A percentile compares a stretch with the other conserved stretches of the same genome.
phyloP scores from a whole-genome alignment of 2,329 filamentous ascomycete species.

The Neocucurbitaria cava region DNA sequence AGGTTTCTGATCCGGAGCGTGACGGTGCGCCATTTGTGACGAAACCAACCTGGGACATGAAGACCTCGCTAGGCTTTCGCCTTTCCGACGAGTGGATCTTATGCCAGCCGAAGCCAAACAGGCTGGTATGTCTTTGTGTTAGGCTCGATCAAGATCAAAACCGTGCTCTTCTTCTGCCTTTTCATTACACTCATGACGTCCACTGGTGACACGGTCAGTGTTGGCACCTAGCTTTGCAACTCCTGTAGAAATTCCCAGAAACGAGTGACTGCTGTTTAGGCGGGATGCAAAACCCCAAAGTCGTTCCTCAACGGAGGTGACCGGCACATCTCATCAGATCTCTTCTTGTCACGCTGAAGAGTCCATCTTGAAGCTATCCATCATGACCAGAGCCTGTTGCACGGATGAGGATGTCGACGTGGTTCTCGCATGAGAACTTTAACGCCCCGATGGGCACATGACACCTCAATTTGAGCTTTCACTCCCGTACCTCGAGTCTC shows the following conservation, averaged over 20 bases:
- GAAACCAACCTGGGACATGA: slow-evolving; percentile 38
- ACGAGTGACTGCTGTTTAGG: slow-evolving; percentile 12
- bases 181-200: slow-evolving; percentile 39
- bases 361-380: slow-evolving; percentile 62
- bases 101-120: slow-evolving; percentile 39
- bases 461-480: slow-evolving; percentile 61
- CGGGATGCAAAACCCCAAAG: slow-evolving; percentile 58
- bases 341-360: slow-evolving; percentile 53
- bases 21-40: slow-evolving; percentile 44
- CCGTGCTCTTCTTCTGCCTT: slow-evolving; percentile 48
- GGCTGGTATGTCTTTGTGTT: slow-evolving; percentile 55
- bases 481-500: slow-evolving; percentile 55
- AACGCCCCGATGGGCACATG: slow-evolving; percentile 75
- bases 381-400: slow-evolving; percentile 72
- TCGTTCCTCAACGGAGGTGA: slow-evolving; percentile 55
- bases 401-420: slow-evolving; percentile 77
- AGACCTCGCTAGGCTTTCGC: slow-evolving; percentile 63
- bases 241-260: slow-evolving; percentile 23
- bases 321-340: slow-evolving; percentile 59
- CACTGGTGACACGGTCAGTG: slow-evolving; percentile 32
- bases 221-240: slow-evolving; percentile 48
- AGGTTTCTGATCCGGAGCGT: slow-evolving; percentile 46
- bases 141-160: slow-evolving; percentile 36
- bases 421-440: slow-evolving; percentile 77
- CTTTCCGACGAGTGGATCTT: slow-evolving; percentile 67